phyloP scores from a whole-genome alignment of 352 stramenopile species.

The Nothophytophthora sp. region DNA sequence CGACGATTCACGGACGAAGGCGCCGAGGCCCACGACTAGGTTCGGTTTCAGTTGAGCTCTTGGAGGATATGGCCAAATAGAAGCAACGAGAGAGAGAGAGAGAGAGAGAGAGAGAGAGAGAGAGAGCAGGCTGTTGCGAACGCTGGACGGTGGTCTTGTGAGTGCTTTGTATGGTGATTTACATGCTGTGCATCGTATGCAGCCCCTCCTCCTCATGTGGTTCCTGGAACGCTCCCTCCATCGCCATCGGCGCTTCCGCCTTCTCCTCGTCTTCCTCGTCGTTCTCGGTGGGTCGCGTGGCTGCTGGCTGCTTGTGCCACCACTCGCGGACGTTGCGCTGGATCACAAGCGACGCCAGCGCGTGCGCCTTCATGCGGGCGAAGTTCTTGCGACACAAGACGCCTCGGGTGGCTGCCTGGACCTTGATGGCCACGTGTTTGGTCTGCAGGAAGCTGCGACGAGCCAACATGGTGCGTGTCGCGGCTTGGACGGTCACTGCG shows the following conservation, averaged over 20 bases:
- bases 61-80: no score
- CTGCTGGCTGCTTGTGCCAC: conserved; percentile 66
- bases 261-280: conserved; percentile 10
- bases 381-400: conserved; percentile 88
- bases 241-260: neutral
- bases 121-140: conserved; percentile 7
- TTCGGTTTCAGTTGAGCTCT: conserved; percentile 6
- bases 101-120: conserved; percentile 16
- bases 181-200: conserved; percentile 7
- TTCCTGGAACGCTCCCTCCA: conserved; percentile 7
- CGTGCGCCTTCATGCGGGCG: conserved; percentile 83
- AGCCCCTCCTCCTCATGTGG: conserved; percentile 6
- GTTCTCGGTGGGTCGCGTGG: conserved; percentile 19
- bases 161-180: no score
- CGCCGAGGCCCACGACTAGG: conserved; percentile 23
- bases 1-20: conserved; percentile 79
- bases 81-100: no score
- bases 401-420: conserved; percentile 81
- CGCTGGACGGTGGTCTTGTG: no score
- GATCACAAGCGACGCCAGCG: conserved; percentile 82
- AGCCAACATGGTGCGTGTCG: conserved; percentile 82
- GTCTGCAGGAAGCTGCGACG: conserved; percentile 83
- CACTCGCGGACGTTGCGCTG: conserved; percentile 86
- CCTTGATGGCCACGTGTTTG: conserved; percentile 85
- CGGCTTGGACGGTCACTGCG: conserved; percentile 84